Conservation (phyloP, 306 rosid species). For the Luffa acutangula region DNA sequence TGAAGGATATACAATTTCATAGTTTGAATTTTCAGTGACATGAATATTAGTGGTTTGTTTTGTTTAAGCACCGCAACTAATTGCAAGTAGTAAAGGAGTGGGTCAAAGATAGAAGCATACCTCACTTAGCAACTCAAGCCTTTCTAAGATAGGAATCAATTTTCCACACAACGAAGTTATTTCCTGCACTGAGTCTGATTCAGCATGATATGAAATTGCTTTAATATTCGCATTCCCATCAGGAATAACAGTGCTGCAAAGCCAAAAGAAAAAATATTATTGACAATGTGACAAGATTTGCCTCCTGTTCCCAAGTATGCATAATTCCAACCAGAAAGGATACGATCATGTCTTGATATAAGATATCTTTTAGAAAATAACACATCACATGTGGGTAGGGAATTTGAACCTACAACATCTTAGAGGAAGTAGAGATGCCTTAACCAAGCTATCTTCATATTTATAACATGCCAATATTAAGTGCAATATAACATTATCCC, state of each 20-base stretch:
- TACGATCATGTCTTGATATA: not conserved
- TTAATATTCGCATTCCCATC: constrained; percentile 27
- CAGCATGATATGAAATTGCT: constrained; percentile 42
- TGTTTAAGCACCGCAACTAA: not conserved
- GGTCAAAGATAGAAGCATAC: constrained; percentile 19
- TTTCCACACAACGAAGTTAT: constrained; percentile 41
- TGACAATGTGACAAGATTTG: not conserved
- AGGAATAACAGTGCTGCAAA: constrained; percentile 36
- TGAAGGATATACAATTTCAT: not conserved
- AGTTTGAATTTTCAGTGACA: not conserved
- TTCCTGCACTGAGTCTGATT: constrained; percentile 38
- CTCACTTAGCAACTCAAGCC: constrained; percentile 79
- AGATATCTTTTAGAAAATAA: not conserved
- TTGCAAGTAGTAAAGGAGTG: not conserved
- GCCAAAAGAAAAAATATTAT: constrained; percentile 4
- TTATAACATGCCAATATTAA: not conserved
- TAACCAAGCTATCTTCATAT: no score
- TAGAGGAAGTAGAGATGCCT: not conserved
- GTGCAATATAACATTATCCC: not conserved
- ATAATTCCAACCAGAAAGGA: not conserved
- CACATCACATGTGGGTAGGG: not conserved
- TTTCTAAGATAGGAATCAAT: constrained; percentile 62
- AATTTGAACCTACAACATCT: not conserved
- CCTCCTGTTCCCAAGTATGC: not conserved
- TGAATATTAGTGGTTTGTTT: not conserved